Evolutionary conservation across 2,329 filamentous ascomycete species (phyloP).

Genomic region (Ilyonectria mors-panacis): DNA sequence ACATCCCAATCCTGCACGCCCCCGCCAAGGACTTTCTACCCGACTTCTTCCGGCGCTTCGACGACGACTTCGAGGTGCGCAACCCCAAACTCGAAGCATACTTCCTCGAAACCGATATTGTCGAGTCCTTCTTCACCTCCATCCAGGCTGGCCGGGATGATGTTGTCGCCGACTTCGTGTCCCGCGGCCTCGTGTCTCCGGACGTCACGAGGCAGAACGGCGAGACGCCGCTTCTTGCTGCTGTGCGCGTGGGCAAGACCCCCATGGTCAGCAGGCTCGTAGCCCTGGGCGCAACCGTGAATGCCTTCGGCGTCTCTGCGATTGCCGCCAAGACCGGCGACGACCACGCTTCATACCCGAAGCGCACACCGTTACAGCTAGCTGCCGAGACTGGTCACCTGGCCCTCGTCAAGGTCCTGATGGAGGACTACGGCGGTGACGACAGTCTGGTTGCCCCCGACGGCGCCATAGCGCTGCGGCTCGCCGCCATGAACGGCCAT

Average conservation of each 20-base stretch:
- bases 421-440: conserved; percentile 58
- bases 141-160: conserved; percentile 48
- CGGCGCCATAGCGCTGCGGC: conserved; percentile 61
- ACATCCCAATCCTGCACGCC: conserved; percentile 40
- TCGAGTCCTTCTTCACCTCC: conserved; percentile 50
- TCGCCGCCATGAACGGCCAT: conserved; percentile 59
- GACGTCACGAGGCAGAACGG: conserved; percentile 50
- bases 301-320: conserved; percentile 44
- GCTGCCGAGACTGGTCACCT: conserved; percentile 59
- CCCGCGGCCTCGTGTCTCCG: conserved; percentile 55
- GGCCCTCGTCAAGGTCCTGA: conserved; percentile 58
- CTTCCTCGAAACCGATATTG: conserved; percentile 45
- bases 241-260: conserved; percentile 49
- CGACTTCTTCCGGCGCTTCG: neutral
- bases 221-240: conserved; percentile 55
- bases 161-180: conserved; percentile 50
- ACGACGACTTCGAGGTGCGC: conserved; percentile 5
- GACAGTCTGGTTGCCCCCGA: conserved; percentile 61
- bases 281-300: conserved; percentile 53
- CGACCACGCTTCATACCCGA: conserved; percentile 35
- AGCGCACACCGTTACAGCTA: conserved; percentile 61
- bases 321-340: neutral
- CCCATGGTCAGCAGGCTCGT: conserved; percentile 54
- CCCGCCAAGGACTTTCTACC: conserved; percentile 3
- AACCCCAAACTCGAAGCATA: conserved; percentile 23